Evolutionary conservation across 2,329 filamentous ascomycete species (phyloP), one percentile per base, ranked within the genome.

Genomic region (Bimuria novae-zelandiae): DNA sequence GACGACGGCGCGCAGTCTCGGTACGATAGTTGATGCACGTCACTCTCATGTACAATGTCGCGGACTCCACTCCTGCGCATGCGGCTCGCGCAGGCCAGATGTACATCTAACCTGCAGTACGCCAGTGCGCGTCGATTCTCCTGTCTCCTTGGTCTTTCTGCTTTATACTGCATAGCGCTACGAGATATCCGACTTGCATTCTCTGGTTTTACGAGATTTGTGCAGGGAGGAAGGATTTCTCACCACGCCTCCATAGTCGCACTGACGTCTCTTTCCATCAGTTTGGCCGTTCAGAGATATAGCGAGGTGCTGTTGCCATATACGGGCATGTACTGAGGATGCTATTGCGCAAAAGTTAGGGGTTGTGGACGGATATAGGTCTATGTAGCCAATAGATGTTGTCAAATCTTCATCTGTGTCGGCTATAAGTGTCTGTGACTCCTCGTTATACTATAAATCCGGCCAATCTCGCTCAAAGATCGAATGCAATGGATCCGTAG

Each of bases 111-210:
- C 60, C 54, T 54, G 56, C 51, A 49, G 46, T 58, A 55, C 49
- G 60, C 57, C 54, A n/a, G 36, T 57, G 59, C 53, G 55, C 51
- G 41, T 61, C 52, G 45, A 39, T 53, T 57, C 62, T 55, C 52
- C 48, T 60, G 46, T 65, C 45, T 62, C 49, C 43, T 58, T 54
- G 12, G 48, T 63, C 11, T 22, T 17, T 44, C 55, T 59, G 49
- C 27, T 60, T 63, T 54, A 27, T 22, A 54, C 47, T 72, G 68
- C 67, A 72, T 72, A 71, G 68, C 64, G 65, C 57, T 66, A 61
- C 63, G 70, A 71, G 71, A 74, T 74, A 74, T 75, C 71, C 30
- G 65, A 75, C 72, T 74, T 75, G 72, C 71, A 73, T 73, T n/a
- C n/a, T n/a, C n/a, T 67, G 59, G 59, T 59, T 62, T 60, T 49